Base-by-base conservation (phyloP, 306 rosid species). In the Glycine latifolia region DNA sequence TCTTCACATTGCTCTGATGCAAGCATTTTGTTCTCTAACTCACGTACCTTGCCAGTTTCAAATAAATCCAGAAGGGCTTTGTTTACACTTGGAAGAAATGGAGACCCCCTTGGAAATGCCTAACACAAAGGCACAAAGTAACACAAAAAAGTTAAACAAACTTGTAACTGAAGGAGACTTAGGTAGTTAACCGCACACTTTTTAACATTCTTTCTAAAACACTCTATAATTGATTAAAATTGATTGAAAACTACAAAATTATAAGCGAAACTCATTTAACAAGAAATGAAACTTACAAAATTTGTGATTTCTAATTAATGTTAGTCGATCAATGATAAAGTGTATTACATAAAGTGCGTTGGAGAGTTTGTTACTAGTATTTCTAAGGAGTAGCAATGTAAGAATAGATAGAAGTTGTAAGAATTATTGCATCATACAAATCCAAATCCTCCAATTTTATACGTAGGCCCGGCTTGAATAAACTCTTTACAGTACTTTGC, bases 401-500 rank as follows among this genome's bases (percentile, higher is more conserved):
- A 9, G 37, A 52, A 82, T 9, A 12, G 37, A 82, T 12, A 12
- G 37, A 55, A 62, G 17, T 3, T 10, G 3, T 37, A 67, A 35
- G 44, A 53, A 47, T 58, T 47, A 49, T 52, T 54, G 63, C 59
- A 73, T 61, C 74, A 71, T 79, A 84, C 88, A 56, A 81, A 84
- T 58, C 82, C 91, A 62, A 79, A 83, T 62, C 91, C 94, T 71
- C 90, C 89, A 61, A 87, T 76, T 85, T 79, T 85, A 70, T 63
- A 85, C 3, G 66, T 63, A 2, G 90, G 88, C 14, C 89, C 88
- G 3, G 87, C 80, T 35, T 20, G 43, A 76, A 59, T 77, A 35
- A 87, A 90, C 59, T 58, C 88, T 5, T 66, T 55, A 71, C 92
- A 87, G 60, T 83, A 76, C 79, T 49, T 79, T 17, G 87, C 87